A percentile compares a stretch with the other conserved stretches of the same genome.
phyloP scores from a whole-genome alignment of 2,329 filamentous ascomycete species.

The Rutstroemia sydowiana region DNA sequence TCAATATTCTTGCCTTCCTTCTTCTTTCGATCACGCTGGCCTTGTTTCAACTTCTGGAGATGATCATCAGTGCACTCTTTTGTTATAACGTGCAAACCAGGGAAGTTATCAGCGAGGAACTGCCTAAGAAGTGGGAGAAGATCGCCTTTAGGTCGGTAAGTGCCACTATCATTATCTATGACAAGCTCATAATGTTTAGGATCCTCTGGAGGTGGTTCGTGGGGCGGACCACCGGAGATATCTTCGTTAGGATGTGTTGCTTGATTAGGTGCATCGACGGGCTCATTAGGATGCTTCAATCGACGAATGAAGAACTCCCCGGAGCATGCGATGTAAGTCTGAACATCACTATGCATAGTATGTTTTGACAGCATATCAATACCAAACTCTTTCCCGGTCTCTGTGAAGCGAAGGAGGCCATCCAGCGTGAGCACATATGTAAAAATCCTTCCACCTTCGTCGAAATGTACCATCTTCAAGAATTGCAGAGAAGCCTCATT shows the following conservation, averaged over 20 bases:
- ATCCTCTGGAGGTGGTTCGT: conserved; percentile 36
- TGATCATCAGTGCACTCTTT: conserved; percentile 74
- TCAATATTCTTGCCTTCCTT: conserved; percentile 43
- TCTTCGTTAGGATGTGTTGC: conserved; percentile 46
- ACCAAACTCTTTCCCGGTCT: conserved; percentile 91
- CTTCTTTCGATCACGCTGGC: conserved; percentile 70
- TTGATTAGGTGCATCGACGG: conserved; percentile 37
- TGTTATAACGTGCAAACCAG: conserved; percentile 65
- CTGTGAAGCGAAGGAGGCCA: conserved; percentile 80
- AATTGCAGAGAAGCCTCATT: conserved; percentile 70
- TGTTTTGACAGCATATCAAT: conserved; percentile 92
- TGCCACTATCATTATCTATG: conserved; percentile 94
- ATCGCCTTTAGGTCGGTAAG: conserved; percentile 78
- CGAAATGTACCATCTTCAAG: conserved; percentile 78
- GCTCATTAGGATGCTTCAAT: conserved; percentile 45
- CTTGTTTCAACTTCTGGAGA: conserved; percentile 66
- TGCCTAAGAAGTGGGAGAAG: conserved; percentile 63
- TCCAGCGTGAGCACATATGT: conserved; percentile 90
- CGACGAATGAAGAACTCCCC: conserved; percentile 89
- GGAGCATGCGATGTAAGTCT: conserved; percentile 82
- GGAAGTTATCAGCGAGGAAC: conserved; percentile 67
- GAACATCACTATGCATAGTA: conserved; percentile 93
- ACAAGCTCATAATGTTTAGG: conserved; percentile 70
- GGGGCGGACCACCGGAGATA: conserved; percentile 40
- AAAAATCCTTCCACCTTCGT: conserved; percentile 78